A percentile compares a stretch with the other conserved stretches of the same genome.
Conservation (phyloP, 202 grass and related monocot species). For the Saccharum hybrid region DNA sequence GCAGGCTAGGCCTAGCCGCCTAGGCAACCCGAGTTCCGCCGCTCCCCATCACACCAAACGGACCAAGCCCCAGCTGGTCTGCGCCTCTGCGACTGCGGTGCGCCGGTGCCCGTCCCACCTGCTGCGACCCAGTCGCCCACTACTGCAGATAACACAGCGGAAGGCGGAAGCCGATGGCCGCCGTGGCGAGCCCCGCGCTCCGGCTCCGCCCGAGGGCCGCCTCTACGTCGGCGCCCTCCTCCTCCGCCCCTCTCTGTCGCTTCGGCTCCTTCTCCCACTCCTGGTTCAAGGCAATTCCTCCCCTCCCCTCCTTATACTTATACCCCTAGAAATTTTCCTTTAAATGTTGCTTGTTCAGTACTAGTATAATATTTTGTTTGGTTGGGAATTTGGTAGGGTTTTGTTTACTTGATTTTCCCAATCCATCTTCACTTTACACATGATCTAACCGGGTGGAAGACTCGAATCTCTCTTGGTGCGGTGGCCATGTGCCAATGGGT, state of each 20-base stretch:
- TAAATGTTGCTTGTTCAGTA: neutral
- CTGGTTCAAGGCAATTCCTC: constrained; percentile 39
- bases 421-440: neutral
- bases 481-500: constrained; percentile 15
- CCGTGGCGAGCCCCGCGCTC: constrained; percentile 43
- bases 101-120: too few relatives aligned
- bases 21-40: too few relatives aligned
- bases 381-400: constrained; percentile 23
- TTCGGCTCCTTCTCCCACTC: constrained; percentile 40
- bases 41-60: too few relatives aligned
- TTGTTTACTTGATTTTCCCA: neutral
- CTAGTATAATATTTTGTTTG: neutral
- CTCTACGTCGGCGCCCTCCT: constrained; percentile 17
- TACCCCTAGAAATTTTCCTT: neutral
- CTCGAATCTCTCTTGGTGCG: constrained; percentile 1
- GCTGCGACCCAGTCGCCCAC: neutral
- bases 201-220: constrained; percentile 37
- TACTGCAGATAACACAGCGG: constrained; percentile 45
- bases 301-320: neutral
- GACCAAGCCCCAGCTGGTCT: too few relatives aligned
- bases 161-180: constrained; percentile 44
- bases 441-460: neutral
- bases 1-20: too few relatives aligned
- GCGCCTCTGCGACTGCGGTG: neutral
- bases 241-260: constrained; percentile 38